Evolutionary conservation across 2,329 filamentous ascomycete genomes (phyloP).

Genomic region (Venturia asperata): DNA sequence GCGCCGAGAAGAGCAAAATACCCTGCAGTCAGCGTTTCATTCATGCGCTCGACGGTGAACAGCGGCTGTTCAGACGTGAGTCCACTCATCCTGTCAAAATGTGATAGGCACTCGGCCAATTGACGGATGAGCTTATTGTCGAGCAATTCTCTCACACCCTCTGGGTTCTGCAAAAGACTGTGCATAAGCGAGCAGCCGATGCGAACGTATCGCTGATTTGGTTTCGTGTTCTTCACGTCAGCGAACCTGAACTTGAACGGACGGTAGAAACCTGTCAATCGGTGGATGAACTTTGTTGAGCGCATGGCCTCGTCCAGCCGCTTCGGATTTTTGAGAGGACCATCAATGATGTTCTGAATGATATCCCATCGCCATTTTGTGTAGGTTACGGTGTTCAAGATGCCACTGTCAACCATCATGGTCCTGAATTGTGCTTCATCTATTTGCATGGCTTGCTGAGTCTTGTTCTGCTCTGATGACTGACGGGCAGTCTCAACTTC

Average conservation of each 20-base stretch:
- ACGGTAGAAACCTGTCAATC: slow-evolving; percentile 87
- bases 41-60: slow-evolving; percentile 77
- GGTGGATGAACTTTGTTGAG: slow-evolving; percentile 92
- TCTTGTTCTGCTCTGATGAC: slow-evolving; percentile 41
- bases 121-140: slow-evolving; percentile 92
- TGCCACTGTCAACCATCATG: slow-evolving; percentile 68
- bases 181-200: slow-evolving; percentile 85
- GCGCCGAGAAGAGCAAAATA: slow-evolving; percentile 92
- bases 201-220: slow-evolving; percentile 87
- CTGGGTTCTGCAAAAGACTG: slow-evolving; percentile 73
- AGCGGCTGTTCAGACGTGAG: slow-evolving; percentile 75
- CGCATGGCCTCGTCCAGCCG: slow-evolving; percentile 89
- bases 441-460: slow-evolving; percentile 53
- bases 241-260: slow-evolving; percentile 97
- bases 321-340: slow-evolving; percentile 83
- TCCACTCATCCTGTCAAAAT: slow-evolving; percentile 76
- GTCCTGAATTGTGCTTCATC: slow-evolving; percentile 58
- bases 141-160: slow-evolving; percentile 76
- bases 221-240: slow-evolving; percentile 80
- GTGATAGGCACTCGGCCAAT: slow-evolving; percentile 89
- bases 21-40: slow-evolving; percentile 80
- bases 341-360: slow-evolving; percentile 84
- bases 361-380: slow-evolving; percentile 97
- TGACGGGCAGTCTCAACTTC: slow-evolving; percentile 29
- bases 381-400: slow-evolving; percentile 83